These are phyloP conservation scores for Hygrophila difformis DNA, from an alignment of 257 asterid species.

Conservation along the genomic window DNA sequence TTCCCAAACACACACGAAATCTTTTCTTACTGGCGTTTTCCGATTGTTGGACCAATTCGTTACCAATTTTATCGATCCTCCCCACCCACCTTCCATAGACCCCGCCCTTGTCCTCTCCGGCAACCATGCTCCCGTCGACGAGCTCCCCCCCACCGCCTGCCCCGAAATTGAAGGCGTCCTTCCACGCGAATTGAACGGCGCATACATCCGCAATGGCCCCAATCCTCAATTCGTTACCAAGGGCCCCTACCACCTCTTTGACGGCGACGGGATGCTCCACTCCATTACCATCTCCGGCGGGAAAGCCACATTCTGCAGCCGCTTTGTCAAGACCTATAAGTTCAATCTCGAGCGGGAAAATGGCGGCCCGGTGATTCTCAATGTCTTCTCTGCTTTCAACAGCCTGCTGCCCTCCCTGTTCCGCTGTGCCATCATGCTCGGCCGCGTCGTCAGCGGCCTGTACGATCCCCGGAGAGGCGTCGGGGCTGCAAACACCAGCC, in stretches of 20 bases:
- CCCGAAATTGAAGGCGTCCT: conserved; percentile 36
- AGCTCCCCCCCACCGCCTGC: conserved; percentile 40
- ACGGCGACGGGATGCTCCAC: conserved; percentile 67
- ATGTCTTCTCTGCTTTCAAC: conserved; percentile 36
- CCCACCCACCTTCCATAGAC: conserved; percentile 27
- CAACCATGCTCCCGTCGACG: conserved; percentile 31
- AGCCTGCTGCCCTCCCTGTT: conserved; percentile 6
- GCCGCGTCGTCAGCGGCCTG: conserved; percentile 21
- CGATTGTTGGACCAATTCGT: conserved; percentile 24
- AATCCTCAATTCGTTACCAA: conserved; percentile 46
- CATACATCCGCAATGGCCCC: conserved; percentile 49
- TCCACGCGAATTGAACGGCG: conserved; percentile 40
- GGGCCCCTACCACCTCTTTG: conserved; percentile 45
- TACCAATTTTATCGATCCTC: conserved; percentile 17
- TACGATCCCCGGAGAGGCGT: conserved; percentile 24
- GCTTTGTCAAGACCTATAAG: conserved; percentile 40
- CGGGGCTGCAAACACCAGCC: conserved; percentile 43
- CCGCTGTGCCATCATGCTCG: conserved; percentile 18
- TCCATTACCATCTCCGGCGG: conserved; percentile 35
- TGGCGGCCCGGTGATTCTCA: conserved; percentile 28
- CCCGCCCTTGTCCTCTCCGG: conserved; percentile 27
- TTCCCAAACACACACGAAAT: no score
- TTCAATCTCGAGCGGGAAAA: conserved; percentile 22
- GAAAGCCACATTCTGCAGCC: conserved; percentile 36
- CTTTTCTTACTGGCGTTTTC: conserved; percentile 14